Conservation (phyloP, 805 yeast genomes). For the Saccharomycopsis malanga region DNA sequence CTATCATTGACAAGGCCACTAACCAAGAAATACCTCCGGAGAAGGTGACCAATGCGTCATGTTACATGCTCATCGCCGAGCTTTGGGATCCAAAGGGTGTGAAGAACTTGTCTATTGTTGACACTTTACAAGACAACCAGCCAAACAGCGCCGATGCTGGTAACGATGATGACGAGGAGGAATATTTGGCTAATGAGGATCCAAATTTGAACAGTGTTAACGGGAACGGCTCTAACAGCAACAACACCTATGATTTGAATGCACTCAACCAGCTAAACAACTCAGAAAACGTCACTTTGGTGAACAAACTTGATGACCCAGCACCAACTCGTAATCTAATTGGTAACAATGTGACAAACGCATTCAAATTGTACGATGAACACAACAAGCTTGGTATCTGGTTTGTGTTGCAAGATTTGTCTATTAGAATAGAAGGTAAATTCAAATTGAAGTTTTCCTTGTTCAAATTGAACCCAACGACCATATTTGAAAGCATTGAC, state of each 20-base stretch:
- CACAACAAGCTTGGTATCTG: conserved; percentile 33
- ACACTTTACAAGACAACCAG: conserved; percentile 21
- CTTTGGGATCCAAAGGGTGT: conserved; percentile 34
- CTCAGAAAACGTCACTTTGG: conserved; percentile 20
- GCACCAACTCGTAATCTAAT: conserved; percentile 34
- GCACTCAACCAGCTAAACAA: conserved; percentile 6
- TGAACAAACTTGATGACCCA: conserved; percentile 21
- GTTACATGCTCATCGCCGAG: conserved; percentile 33
- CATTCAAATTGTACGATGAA: conserved; percentile 33
- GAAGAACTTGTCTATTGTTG: conserved; percentile 21
- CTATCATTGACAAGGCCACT: conserved; percentile 24
- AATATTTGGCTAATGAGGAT: conserved; percentile 8
- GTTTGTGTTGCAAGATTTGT: conserved; percentile 37
- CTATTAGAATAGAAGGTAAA: conserved; percentile 38
- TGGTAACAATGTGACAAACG: conserved; percentile 35
- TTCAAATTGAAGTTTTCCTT: conserved; percentile 34
- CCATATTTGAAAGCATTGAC: conserved; percentile 19
- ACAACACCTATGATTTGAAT: conserved; percentile 16
- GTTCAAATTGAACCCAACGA: conserved; percentile 27
- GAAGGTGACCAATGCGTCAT: conserved; percentile 29
- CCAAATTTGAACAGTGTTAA: not conserved
- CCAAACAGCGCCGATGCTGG: conserved; percentile 4
- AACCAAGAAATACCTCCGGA: conserved; percentile 26
- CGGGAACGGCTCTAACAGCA: conserved; percentile 2
- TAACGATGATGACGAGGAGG: conserved; percentile 18